Evolutionary conservation across 768 basidiomycete species (phyloP), one percentile per base, ranked within the genome.

Genomic region (Hericium alpestre): DNA sequence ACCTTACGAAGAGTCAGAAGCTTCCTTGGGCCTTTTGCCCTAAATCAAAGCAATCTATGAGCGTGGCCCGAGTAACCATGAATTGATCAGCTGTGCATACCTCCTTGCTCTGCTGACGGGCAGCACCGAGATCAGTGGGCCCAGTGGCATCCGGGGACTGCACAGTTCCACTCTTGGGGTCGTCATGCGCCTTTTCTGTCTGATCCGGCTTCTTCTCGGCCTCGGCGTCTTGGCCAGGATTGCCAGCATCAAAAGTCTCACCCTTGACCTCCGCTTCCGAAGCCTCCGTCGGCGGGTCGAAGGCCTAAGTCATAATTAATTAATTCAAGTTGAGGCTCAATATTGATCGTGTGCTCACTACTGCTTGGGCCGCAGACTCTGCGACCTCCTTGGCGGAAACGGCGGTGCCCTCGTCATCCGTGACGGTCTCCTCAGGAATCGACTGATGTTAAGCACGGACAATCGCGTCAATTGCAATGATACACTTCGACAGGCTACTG

Each of bases 401-500:
- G 50, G 64, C 65, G n/a, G 57, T 63, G 48, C 66, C 67, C 38
- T 68, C 67, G 11, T 56, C 61, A 37, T 68, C 67, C 9, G 66
- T 61, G 37, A 65, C 70, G 57, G 79, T 70, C 55, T 76, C 64
- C 61, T 79, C 76, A 60, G 74, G 72, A 55, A 69, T 40, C 55
- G 64, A 57, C 72, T 68, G 65, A 38, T 23, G 16, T 8, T 13
- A 25, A 25, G 25, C 49, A 37, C 20, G 11, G 20, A 23, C 32
- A 32, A 32, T 32, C 32, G 32, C 32, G 32, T 32, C 32, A 32
- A 32, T 23, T 12, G 10, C 25, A 12, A 12, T 16, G 20, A 16
- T 12, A 51, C 0, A 9, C 49, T 9, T 46, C 43, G 16, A 32
- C 32, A 32, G 32, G 9, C 6, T 32, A 32, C 9, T 9, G 32